These are phyloP conservation scores for Gossypium ekmanianum DNA, from an alignment of 345 rosid species.

Conservation along the genomic window DNA sequence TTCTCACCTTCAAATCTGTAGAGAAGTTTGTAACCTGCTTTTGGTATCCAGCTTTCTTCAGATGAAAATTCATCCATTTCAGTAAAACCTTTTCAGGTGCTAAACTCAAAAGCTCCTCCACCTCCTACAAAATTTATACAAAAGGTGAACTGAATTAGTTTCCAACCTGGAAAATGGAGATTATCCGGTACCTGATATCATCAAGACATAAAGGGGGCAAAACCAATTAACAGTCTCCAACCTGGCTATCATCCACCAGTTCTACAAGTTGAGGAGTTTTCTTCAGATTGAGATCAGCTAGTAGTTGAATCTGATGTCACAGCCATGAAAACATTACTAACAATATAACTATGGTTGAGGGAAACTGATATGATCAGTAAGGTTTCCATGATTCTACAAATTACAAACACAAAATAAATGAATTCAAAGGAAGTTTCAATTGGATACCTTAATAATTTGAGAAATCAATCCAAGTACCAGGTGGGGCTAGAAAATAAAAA, in stretches of 20 bases:
- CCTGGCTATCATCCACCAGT: constrained; percentile 80
- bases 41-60: constrained; percentile 85
- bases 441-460: constrained; percentile 85
- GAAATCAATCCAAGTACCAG: constrained; percentile 92
- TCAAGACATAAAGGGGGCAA: constrained; percentile 2
- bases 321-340: constrained; percentile 11
- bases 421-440: constrained; percentile 8
- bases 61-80: constrained; percentile 98
- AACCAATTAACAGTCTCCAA: constrained; percentile 21
- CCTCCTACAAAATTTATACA: constrained; percentile 54
- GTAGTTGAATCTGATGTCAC: constrained; percentile 68
- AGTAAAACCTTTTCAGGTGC: constrained; percentile 92
- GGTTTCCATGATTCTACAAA: constrained; percentile 14
- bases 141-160: constrained; percentile 12
- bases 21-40: constrained; percentile 95
- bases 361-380: not conserved
- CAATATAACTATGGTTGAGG: not conserved
- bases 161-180: not conserved
- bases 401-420: not conserved
- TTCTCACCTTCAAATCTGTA: constrained; percentile 83
- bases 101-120: constrained; percentile 87
- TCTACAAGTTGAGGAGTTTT: constrained; percentile 93
- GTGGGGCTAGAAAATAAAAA: constrained; percentile 62
- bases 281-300: constrained; percentile 89
- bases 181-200: not conserved